Conservation (phyloP, 2,329 filamentous ascomycete genomes). For the Lojkania enalia region DNA sequence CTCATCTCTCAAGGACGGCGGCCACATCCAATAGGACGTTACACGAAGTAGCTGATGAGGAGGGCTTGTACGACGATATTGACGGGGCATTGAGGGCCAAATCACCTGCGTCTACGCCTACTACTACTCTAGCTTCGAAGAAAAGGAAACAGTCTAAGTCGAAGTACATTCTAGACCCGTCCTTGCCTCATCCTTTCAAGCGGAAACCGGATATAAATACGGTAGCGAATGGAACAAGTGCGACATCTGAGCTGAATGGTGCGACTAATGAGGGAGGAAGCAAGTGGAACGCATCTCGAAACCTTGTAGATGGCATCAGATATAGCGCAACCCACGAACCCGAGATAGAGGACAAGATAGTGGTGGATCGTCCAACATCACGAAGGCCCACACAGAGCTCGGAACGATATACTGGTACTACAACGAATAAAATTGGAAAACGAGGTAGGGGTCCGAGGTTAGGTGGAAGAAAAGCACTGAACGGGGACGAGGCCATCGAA, state of each 20-base stretch:
- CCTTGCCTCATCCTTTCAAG: constrained; percentile 10
- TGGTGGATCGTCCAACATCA: not conserved
- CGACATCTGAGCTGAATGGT: too few species aligned
- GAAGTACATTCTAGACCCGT: constrained; percentile 15
- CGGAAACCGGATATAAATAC: not conserved
- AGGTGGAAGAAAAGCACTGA: constrained; percentile 1
- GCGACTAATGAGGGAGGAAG: too few species aligned
- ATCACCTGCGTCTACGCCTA: constrained; percentile 13
- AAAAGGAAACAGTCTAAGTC: constrained; percentile 6
- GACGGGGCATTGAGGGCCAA: constrained; percentile 46
- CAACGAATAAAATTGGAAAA: not conserved
- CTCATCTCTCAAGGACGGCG: constrained; percentile 11
- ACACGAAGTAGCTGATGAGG: constrained; percentile 18
- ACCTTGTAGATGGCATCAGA: not conserved
- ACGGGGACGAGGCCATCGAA: too few species aligned
- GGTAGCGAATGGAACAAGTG: not conserved
- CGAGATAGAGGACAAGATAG: not conserved
- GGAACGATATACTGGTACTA: not conserved
- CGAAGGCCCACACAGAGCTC: not conserved
- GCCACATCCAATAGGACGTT: constrained; percentile 12
- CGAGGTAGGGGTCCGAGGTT: not conserved
- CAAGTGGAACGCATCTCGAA: too few species aligned
- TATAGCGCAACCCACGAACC: not conserved
- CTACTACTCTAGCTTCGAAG: constrained; percentile 19
- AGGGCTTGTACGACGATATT: constrained; percentile 50